Base-by-base conservation (phyloP, 2,329 filamentous ascomycete species). In the Blumeriella jaapii region DNA sequence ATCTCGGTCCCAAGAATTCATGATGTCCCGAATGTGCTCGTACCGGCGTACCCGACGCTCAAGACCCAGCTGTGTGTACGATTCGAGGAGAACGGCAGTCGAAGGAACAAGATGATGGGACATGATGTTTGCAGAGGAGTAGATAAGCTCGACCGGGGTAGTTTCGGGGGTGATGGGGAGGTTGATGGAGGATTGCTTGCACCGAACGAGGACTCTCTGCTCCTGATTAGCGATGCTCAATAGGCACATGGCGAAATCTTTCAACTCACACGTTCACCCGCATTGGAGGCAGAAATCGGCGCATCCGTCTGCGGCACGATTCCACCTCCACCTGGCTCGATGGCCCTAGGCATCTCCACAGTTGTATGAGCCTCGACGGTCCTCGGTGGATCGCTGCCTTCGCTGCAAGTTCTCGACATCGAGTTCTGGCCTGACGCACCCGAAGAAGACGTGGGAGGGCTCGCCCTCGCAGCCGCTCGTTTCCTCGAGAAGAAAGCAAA, bases 1-100 rank as follows among this genome's bases (percentile, higher is more conserved):
- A 55, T 94, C 86, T 27, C 69, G 67, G 41, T 93, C 83, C 89
- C 89, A 96, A 0, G 86, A 93, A 56, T 93, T 93, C 69, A 95
- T 72, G 14, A 94, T 73, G 51, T 94, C 84, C 40, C 84, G 74
- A 19, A 96, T 71, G 42, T 74, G 75, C 61, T 96, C 89, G 55
- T 94, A 95, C 24, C 76, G 78, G 25, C 89, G 79, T 16, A 96
- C 61, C 1, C 82, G 80, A 24, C 89, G 75, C 56, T 93, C 82
- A 2, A 96, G 66, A 18, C 84, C 84, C 1, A 91, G 68, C 28
- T 76, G 69, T 13, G 67, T 62, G 55, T 86, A 95, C 13, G 70
- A 74, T 57, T 96, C 89, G 12, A 86, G 59, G 8, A 95, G 57
- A n/a, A 91, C 68, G 34, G 78, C 80, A 9, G 67, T 71, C 8